Evolutionary conservation across 257 asterid genomes (phyloP).

Genomic region (Nicotiana otophora): DNA sequence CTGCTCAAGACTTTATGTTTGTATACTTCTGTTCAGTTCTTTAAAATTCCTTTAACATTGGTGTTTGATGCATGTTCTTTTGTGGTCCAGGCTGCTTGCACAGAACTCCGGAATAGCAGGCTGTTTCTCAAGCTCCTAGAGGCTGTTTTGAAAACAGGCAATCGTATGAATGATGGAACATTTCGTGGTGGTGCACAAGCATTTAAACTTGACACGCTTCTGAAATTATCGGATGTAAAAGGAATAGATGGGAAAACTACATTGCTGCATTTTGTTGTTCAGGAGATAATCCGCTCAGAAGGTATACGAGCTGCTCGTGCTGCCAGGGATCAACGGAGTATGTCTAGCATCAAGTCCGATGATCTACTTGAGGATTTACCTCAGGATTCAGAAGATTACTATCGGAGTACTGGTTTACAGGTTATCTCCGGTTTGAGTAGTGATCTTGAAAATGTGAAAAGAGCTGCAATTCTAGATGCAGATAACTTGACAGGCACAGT

Average conservation of each 20-base stretch:
- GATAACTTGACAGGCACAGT: slow-evolving; percentile 55
- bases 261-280: slow-evolving; percentile 78
- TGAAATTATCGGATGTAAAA: slow-evolving; percentile 78
- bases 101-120: slow-evolving; percentile 72
- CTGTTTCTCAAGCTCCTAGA: slow-evolving; percentile 85
- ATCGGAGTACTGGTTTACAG: slow-evolving; percentile 58
- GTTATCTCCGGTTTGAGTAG: slow-evolving; percentile 55
- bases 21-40: neutral
- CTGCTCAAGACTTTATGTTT: neutral
- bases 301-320: slow-evolving; percentile 72
- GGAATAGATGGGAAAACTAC: slow-evolving; percentile 94
- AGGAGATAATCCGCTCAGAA: slow-evolving; percentile 84
- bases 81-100: slow-evolving; percentile 74
- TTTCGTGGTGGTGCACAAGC: slow-evolving; percentile 97
- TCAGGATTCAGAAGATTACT: slow-evolving; percentile 45
- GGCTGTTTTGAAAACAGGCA: slow-evolving; percentile 96
- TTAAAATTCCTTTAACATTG: neutral
- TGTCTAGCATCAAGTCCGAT: slow-evolving; percentile 42
- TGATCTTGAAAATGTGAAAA: slow-evolving; percentile 75
- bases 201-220: slow-evolving; percentile 84
- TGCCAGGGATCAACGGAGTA: slow-evolving; percentile 36
- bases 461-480: slow-evolving; percentile 60
- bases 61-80: neutral
- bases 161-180: slow-evolving; percentile 93
- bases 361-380: slow-evolving; percentile 34